Base-by-base conservation (phyloP, 345 rosid species). In the Lenwebbia sp. region DNA sequence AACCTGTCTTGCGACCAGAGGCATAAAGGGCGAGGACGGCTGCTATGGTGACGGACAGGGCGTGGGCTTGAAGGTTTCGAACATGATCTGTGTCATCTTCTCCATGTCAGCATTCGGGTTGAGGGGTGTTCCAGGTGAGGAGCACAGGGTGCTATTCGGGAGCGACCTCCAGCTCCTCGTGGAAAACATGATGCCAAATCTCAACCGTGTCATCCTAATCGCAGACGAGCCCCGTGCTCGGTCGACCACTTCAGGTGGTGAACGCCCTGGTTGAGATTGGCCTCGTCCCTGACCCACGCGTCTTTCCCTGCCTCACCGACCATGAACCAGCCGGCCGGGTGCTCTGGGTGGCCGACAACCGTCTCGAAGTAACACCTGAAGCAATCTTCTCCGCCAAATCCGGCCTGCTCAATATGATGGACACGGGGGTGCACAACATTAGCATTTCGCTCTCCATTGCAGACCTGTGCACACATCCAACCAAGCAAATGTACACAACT, bases 131-230 rank as follows among this genome's bases (percentile, higher is more conserved):
- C 87, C 89, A 6, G 4, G 90, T 88, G 50, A 88, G 82, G 56
- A 90, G 90, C 26, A 88, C 90, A 41, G 88, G 88, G 33, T 90
- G 90, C 58, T 87, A 84, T 52, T 88, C 85, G 1, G 82, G 62
- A 76, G 85, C 33, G 37, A 90, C 86, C 3, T 87, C 52, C 44
- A 89, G 87, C 78, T 89, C 88, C 19, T 82, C 81, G 11, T 86
- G 82, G 85, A 85, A 88, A 13, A 70, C 57, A 52, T 83, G 84
- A 17, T 85, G 86, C 91, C 91, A 90, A 50, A 85, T 54, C 83
- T 86, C 87, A 85, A 86, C 90, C 87, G 85, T 86, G 19, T 76
- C 90, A 13, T 90, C 91, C 91, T 89, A 86, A 23, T 85, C 78
- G 86, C 82, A 40, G 9, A 88, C 88, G 28, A 86, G 54, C 56